Evolutionary conservation across 345 rosid genomes (phyloP), one percentile per base, ranked within the genome.

Genomic region (Eucalyptus erythrocorys): DNA sequence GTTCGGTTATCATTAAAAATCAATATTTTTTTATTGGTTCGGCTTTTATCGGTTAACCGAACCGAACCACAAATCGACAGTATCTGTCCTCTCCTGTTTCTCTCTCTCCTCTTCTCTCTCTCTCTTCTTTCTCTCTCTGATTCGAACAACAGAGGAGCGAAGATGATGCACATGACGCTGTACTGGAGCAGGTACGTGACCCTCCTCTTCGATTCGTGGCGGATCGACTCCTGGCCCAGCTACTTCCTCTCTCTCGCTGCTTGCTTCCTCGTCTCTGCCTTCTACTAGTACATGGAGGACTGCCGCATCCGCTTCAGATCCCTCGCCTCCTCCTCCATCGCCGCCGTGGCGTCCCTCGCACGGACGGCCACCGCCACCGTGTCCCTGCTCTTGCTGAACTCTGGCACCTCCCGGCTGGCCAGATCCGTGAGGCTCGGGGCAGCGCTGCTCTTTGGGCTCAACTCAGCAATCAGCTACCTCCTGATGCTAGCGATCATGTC

Each of bases 151-250:
- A 9, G 55, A 30, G 12, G 45, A 47, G 89, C 91, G 50, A 93
- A 92, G 92, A 97, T 97, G 99, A 97, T 96, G 98, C 99, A 95
- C 95, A 97, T 95, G 99, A 97, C 98, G 81, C 90, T 97, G 27
- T 97, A 96, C 91, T 96, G 99, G 99, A 91, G 97, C 61, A 90
- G 90, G 85, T 80, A 93, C 85, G 98, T 97, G 4, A 95, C 97
- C 16, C 90, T 97, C 88, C 94, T 97, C 85, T 87, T 97, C 93
- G 93, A 91, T 90, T 93, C 91, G 55, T 96, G 99, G 98, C 89
- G 79, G 87, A 96, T 98, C n/a, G 91, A 93, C 68, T 93, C 97
- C 48, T 95, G 95, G 95, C 90, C 88, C 15, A 87, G 88, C 86
- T 95, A 96, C 96, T 64, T 93, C 55, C 91, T 96, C 91, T 90